phyloP scores from a whole-genome alignment of 1,139 yeast species.

The Kazachstania sp. region DNA sequence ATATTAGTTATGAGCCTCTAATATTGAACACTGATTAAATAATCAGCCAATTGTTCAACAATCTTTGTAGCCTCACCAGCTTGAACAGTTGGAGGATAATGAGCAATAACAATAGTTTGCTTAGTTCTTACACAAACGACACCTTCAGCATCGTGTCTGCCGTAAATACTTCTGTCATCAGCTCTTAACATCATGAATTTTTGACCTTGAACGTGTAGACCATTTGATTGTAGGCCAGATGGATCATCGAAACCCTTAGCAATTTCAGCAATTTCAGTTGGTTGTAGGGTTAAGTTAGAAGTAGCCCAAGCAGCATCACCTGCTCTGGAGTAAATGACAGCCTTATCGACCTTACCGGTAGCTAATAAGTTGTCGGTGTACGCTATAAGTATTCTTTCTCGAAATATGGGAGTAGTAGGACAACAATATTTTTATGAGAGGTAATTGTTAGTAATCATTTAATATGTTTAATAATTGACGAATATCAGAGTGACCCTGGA shows the following conservation, averaged over 20 bases:
- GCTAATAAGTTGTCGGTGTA: conserved; percentile 87
- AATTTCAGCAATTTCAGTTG: conserved; percentile 63
- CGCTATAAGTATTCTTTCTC: conserved; percentile 36
- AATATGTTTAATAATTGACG: neutral
- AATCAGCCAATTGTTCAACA: conserved; percentile 92
- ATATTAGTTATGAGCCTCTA: conserved; percentile 27
- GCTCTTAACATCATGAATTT: conserved; percentile 86
- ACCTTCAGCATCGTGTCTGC: conserved; percentile 83
- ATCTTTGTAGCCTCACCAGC: conserved; percentile 94
- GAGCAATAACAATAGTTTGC: conserved; percentile 89
- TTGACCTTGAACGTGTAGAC: conserved; percentile 75
- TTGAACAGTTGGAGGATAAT: conserved; percentile 81
- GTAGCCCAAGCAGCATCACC: conserved; percentile 96
- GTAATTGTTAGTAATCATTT: neutral
- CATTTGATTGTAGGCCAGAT: conserved; percentile 67
- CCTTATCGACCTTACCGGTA: conserved; percentile 82
- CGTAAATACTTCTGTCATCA: conserved; percentile 88
- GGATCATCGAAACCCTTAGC: conserved; percentile 80
- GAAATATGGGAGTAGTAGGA: neutral
- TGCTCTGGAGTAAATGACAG: conserved; percentile 86
- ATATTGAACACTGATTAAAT: conserved; percentile 79
- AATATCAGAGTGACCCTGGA: too few species aligned
- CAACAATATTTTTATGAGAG: neutral
- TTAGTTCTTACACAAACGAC: conserved; percentile 85
- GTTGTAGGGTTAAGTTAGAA: conserved; percentile 57